These are phyloP conservation scores for Aspergillus fumigatus DNA, from an alignment of 2,329 filamentous ascomycete genomes.

Conservation along the genomic window DNA sequence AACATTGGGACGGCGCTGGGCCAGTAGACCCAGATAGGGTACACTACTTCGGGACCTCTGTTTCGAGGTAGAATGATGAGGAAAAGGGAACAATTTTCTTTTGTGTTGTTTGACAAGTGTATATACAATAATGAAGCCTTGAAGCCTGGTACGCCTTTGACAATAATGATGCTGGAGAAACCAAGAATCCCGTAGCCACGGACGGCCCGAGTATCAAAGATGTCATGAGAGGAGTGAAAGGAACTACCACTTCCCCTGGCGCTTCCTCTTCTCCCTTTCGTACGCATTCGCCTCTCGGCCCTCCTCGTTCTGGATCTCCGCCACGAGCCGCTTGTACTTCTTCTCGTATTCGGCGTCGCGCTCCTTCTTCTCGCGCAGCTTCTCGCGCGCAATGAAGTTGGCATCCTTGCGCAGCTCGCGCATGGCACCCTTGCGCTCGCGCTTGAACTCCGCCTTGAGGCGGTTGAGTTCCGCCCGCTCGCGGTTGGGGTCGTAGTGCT, in stretches of 20 bases:
- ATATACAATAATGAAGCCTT: conserved; percentile 1
- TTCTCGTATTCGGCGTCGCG: conserved; percentile 90
- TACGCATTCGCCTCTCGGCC: conserved; percentile 82
- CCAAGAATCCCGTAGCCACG: not conserved
- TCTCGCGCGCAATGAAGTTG: conserved; percentile 87
- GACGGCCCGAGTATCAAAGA: not conserved
- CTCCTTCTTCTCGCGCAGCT: conserved; percentile 86
- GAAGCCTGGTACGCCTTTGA: not conserved
- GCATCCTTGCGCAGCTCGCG: conserved; percentile 93
- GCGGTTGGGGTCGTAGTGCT: conserved; percentile 94
- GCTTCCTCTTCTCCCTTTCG: conserved; percentile 74
- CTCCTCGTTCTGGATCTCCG: conserved; percentile 94
- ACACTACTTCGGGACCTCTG: not conserved
- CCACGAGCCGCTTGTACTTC: conserved; percentile 87
- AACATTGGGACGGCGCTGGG: conserved; percentile 46
- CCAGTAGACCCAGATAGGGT: conserved; percentile 32
- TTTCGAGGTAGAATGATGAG: not conserved
- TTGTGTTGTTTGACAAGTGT: conserved; percentile 4
- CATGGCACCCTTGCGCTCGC: conserved; percentile 90
- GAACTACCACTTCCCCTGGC: conserved; percentile 58
- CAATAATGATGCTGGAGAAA: not conserved
- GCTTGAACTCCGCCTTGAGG: conserved; percentile 85
- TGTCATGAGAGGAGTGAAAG: not conserved
- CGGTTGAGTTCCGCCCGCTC: conserved; percentile 82
- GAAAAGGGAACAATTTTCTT: not conserved